Evolutionary conservation across 345 rosid species (phyloP).

Genomic region (Hibiscus syriacus): DNA sequence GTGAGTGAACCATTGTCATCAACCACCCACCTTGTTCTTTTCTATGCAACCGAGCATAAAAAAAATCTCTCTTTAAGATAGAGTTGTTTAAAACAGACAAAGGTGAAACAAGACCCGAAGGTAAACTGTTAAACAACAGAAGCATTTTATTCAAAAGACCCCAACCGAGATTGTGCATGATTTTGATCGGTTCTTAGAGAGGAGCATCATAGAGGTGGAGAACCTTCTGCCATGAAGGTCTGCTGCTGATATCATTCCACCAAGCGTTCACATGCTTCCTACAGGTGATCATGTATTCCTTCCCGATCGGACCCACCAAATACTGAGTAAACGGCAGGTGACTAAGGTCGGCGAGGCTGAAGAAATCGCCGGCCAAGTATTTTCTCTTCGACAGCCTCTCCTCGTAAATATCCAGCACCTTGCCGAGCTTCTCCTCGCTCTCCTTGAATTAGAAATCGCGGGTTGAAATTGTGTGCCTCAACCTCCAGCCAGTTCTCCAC

Average conservation of each 20-base stretch:
- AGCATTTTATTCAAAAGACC: no score
- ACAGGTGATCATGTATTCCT: slow-evolving; percentile 15
- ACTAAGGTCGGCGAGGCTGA: slow-evolving; percentile 62
- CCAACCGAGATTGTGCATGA: not conserved
- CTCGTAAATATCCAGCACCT: no score
- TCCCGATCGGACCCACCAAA: slow-evolving; percentile 45
- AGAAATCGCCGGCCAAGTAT: slow-evolving; percentile 57
- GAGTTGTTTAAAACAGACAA: no score
- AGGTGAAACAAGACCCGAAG: no score
- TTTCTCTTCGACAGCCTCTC: no score
- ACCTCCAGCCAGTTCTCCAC: slow-evolving; percentile 65
- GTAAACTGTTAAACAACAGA: no score
- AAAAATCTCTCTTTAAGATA: no score
- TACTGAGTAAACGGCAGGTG: slow-evolving; percentile 52
- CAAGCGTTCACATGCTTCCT: slow-evolving; percentile 8
- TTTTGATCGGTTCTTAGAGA: not conserved
- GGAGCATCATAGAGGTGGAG: not conserved
- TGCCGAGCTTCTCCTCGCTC: no score
- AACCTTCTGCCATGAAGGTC: slow-evolving; percentile 4
- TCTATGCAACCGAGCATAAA: no score
- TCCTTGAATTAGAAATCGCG: slow-evolving; percentile 36
- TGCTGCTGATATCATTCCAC: slow-evolving; percentile 3
- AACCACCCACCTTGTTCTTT: no score
- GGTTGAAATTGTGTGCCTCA: slow-evolving; percentile 49
- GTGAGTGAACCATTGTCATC: no score